phyloP scores from a whole-genome alignment of 768 basidiomycete genomes.

The Mrakia frigida region DNA sequence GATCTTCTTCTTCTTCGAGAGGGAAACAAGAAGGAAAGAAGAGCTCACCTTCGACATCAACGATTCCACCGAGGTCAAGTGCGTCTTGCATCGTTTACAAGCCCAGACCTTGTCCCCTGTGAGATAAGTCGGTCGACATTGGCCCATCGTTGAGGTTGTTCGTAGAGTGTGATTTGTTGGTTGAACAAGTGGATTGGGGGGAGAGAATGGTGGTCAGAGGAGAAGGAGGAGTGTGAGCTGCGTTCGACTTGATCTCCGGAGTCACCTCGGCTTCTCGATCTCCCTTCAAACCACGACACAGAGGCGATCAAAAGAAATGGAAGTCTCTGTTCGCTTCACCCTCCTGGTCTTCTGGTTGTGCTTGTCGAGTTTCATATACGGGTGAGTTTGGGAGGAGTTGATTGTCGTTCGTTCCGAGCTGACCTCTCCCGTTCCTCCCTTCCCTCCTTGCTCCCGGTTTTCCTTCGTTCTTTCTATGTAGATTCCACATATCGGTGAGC shows the following conservation, averaged over 20 bases:
- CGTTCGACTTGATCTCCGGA: neutral
- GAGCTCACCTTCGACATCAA: slow-evolving; percentile 76
- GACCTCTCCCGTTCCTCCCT: neutral
- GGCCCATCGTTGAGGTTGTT: neutral
- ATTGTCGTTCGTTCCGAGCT: neutral
- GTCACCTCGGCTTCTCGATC: neutral
- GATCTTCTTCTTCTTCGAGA: too few species aligned
- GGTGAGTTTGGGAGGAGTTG: neutral
- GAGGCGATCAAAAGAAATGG: neutral
- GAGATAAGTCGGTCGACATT: slow-evolving; percentile 52
- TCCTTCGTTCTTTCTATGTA: neutral
- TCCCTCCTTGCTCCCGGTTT: neutral
- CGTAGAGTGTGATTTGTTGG: too few species aligned
- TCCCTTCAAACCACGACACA: neutral
- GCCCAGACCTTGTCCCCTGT: slow-evolving; percentile 80
- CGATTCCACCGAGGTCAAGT: slow-evolving; percentile 82
- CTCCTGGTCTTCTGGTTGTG: slow-evolving; percentile 6
- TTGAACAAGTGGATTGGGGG: too few species aligned
- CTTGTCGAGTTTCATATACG: slow-evolving; percentile 5
- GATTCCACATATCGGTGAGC: slow-evolving; percentile 24
- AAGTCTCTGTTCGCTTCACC: slow-evolving; percentile 1
- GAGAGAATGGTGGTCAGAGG: neutral
- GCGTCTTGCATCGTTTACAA: slow-evolving; percentile 78
- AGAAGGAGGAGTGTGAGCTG: neutral
- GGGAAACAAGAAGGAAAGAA: slow-evolving; percentile 21